phyloP scores from a whole-genome alignment of 352 stramenopile species.

The Pythium guiyangense region DNA sequence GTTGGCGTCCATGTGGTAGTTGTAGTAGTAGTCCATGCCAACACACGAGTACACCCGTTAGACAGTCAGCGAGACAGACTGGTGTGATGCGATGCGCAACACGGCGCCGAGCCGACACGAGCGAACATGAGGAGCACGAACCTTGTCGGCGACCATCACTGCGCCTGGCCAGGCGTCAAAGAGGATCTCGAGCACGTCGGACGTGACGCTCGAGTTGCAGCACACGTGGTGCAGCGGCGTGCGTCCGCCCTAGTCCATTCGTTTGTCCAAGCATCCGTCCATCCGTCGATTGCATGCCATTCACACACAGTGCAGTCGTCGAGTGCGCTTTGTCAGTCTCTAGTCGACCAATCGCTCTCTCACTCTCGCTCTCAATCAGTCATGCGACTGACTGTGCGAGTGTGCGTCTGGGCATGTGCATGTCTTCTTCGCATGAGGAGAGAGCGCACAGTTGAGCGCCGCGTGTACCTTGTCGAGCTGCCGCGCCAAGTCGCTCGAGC shows the following conservation, averaged over 20 bases:
- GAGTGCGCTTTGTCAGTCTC: background rate
- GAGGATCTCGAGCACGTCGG: slow-evolving; percentile 56
- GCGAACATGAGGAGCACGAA: slow-evolving; percentile 8
- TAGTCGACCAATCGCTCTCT: too few relatives aligned
- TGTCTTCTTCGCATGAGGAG: too few relatives aligned
- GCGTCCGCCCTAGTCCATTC: slow-evolving; percentile 34
- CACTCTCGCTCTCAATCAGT: too few relatives aligned
- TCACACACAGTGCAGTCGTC: background rate
- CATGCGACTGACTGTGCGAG: background rate
- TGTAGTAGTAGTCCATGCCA: background rate
- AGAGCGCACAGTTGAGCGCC: background rate
- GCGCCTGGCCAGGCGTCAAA: slow-evolving; percentile 65
- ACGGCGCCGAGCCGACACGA: background rate
- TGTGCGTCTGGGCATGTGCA: too few relatives aligned
- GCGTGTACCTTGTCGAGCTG: slow-evolving; percentile 42
- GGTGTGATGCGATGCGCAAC: too few relatives aligned
- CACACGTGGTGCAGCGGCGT: slow-evolving; percentile 63
- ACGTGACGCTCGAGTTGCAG: slow-evolving; percentile 39
- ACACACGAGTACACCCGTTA: background rate
- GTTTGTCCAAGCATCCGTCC: too few relatives aligned
- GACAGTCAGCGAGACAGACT: background rate
- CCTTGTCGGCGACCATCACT: slow-evolving; percentile 45
- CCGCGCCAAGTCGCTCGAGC: slow-evolving; percentile 40
- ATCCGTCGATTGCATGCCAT: background rate
- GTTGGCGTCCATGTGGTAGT: too few relatives aligned